phyloP scores from a whole-genome alignment of 1,284 basidiomycete genomes.

The Malassezia caprae region DNA sequence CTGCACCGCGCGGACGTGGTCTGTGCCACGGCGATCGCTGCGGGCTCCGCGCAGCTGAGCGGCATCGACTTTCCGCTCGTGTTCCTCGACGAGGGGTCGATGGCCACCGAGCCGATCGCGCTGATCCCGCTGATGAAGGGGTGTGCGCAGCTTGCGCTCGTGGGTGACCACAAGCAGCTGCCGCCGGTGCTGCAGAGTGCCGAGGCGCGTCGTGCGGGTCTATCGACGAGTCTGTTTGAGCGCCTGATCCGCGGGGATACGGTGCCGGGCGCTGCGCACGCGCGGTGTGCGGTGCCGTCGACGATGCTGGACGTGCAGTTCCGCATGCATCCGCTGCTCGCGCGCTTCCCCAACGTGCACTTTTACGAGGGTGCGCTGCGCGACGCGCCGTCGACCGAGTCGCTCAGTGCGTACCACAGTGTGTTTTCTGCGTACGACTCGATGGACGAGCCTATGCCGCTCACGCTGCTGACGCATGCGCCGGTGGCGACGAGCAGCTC shows the following conservation, averaged over 20 bases:
- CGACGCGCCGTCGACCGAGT: constrained; percentile 55
- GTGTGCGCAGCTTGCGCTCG: constrained; percentile 70
- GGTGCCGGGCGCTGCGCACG: constrained; percentile 31
- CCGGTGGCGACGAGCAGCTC: neutral
- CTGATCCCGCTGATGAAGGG: constrained; percentile 50
- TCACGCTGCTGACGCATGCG: constrained; percentile 15
- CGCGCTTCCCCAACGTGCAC: constrained; percentile 68
- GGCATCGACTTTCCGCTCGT: constrained; percentile 81
- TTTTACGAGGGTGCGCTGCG: constrained; percentile 66
- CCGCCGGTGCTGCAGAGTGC: constrained; percentile 66
- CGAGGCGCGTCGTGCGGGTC: constrained; percentile 56
- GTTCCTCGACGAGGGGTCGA: constrained; percentile 85
- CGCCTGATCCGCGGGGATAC: constrained; percentile 65
- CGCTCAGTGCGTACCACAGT: constrained; percentile 24
- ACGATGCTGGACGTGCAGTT: constrained; percentile 81
- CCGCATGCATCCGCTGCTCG: constrained; percentile 84
- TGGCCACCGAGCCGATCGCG: constrained; percentile 73
- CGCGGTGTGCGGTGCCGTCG: constrained; percentile 51
- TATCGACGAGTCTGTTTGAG: constrained; percentile 76
- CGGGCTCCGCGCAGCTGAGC: constrained; percentile 22
- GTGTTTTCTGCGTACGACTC: constrained; percentile 18
- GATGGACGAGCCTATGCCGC: neutral
- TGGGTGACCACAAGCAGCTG: constrained; percentile 94
- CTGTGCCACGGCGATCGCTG: constrained; percentile 45
- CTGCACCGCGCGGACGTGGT: constrained; percentile 49